Conservation (phyloP, 176 grass and related monocot genomes). For the Phoenix roebelenii region DNA sequence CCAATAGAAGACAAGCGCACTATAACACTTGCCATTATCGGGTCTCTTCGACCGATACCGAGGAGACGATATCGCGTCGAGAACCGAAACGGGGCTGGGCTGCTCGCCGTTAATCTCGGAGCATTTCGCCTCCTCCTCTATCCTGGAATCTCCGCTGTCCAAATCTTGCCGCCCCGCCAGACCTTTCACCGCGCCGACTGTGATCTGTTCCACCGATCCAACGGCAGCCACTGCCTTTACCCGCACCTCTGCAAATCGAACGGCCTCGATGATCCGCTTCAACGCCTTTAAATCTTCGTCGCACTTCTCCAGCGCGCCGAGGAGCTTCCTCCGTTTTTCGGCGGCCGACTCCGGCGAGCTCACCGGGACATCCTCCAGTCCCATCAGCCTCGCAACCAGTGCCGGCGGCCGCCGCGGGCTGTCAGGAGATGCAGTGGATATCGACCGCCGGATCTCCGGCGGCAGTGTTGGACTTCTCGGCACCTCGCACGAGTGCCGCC, state of each 20-base stretch:
- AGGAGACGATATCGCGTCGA: slow-evolving; percentile 81
- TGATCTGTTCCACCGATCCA: neutral
- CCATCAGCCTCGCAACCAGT: slow-evolving; percentile 91
- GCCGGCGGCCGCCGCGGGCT: slow-evolving; percentile 37
- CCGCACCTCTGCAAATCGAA: slow-evolving; percentile 52
- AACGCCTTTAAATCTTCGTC: slow-evolving; percentile 89
- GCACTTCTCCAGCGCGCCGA: slow-evolving; percentile 93
- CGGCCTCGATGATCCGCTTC: slow-evolving; percentile 73
- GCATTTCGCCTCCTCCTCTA: neutral
- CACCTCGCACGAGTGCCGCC: slow-evolving; percentile 52
- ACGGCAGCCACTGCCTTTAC: slow-evolving; percentile 23
- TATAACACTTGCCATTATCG: slow-evolving; percentile 3
- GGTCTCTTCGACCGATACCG: slow-evolving; percentile 61
- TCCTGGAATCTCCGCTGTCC: slow-evolving; percentile 13
- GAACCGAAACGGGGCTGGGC: slow-evolving; percentile 77
- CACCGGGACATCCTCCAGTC: slow-evolving; percentile 47
- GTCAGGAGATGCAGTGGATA: slow-evolving; percentile 22
- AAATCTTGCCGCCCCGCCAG: slow-evolving; percentile 2
- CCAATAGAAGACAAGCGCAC: no score
- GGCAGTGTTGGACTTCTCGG: slow-evolving; percentile 73
- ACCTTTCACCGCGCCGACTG: neutral
- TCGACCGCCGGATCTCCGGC: slow-evolving; percentile 43
- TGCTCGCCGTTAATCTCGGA: slow-evolving; percentile 15
- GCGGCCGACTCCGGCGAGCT: slow-evolving; percentile 24
- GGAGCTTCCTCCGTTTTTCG: slow-evolving; percentile 71